Conservation (phyloP, 1,284 basidiomycete genomes). For the Cryptococcus floricola region DNA sequence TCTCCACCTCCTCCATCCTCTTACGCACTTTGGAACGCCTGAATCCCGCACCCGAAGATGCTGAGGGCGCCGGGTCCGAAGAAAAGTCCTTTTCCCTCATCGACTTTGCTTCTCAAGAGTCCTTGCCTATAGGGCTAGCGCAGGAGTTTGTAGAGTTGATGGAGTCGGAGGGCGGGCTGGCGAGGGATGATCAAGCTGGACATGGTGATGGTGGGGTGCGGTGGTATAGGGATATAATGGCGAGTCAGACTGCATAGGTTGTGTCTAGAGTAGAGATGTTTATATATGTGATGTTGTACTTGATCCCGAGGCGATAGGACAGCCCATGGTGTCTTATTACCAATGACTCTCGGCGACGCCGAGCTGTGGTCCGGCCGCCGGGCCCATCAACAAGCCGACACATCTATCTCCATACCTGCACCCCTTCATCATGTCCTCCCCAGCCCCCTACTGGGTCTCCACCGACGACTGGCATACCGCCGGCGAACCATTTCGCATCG, state of each 20-base stretch:
- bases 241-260: conserved; percentile 43
- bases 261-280: too few species aligned
- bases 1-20: conserved; percentile 62
- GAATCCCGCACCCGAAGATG: conserved; percentile 2
- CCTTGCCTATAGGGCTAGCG: conserved; percentile 65
- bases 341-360: too few species aligned
- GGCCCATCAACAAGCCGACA: too few species aligned
- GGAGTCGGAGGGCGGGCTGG: conserved; percentile 59
- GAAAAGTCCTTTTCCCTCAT: conserved; percentile 46
- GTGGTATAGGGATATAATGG: conserved; percentile 68
- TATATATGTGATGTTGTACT: not conserved
- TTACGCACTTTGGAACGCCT: conserved; percentile 60
- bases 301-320: too few species aligned
- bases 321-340: too few species aligned
- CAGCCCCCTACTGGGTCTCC: conserved; percentile 11
- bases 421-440: not conserved
- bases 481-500: conserved; percentile 28
- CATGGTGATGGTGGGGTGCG: conserved; percentile 56
- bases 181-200: conserved; percentile 64
- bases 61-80: not conserved
- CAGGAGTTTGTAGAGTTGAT: conserved; percentile 69
- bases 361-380: too few species aligned
- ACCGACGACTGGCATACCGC: conserved; percentile 27
- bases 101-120: conserved; percentile 65
- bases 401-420: not conserved